Percentiles rank a stretch among this genome's conserved stretches.
phyloP scores from a whole-genome alignment of 1,284 basidiomycete genomes.

The Cystobasidium slooffiae region DNA sequence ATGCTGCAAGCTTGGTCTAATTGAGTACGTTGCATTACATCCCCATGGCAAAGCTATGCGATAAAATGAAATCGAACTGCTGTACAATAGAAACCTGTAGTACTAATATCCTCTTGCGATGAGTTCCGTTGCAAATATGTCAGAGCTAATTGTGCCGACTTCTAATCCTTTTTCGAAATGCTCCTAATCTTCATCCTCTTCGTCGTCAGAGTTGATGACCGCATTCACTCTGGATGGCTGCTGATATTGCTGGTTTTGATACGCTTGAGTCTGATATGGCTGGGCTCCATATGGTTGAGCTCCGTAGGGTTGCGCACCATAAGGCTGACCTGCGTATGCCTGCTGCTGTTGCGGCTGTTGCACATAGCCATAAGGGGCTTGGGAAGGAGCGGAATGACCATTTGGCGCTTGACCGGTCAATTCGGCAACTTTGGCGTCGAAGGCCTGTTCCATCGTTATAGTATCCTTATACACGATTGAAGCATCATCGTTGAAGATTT shows the following conservation, averaged over 20 bases:
- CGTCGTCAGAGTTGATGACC: constrained; percentile 19
- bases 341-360: constrained; percentile 22
- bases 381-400: neutral
- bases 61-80: constrained; percentile 1
- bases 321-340: neutral
- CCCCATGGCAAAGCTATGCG: neutral
- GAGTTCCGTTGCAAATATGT: neutral
- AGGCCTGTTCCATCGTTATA: constrained; percentile 84
- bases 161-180: neutral
- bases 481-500: constrained; percentile 61
- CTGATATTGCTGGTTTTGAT: constrained; percentile 27
- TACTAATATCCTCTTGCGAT: too few relatives aligned
- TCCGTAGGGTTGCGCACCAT: too few relatives aligned
- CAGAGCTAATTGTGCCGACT: neutral
- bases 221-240: constrained; percentile 5
- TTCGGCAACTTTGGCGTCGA: constrained; percentile 55
- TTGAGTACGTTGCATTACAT: neutral
- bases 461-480: constrained; percentile 94
- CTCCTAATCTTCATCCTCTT: constrained; percentile 26
- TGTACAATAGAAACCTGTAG: neutral
- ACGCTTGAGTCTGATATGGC: constrained; percentile 19
- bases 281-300: constrained; percentile 1
- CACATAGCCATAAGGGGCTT: neutral
- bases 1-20: too few relatives aligned
- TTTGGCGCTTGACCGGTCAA: constrained; percentile 12